Conservation (phyloP, 202 grass and related monocot species). For the Hordeum pubiflorum region DNA sequence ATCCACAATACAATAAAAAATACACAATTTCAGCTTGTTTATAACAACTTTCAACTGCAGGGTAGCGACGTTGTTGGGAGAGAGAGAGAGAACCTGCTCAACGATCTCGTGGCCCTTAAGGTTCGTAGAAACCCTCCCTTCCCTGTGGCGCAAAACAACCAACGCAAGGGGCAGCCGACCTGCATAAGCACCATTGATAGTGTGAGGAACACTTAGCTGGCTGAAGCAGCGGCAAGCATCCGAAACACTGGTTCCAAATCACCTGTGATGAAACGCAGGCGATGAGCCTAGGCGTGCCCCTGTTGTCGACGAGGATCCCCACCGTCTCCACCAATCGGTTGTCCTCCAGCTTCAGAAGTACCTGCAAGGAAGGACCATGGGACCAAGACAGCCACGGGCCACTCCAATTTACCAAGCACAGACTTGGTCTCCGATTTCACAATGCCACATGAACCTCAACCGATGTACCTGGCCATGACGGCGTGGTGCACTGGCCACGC, state of each 20-base stretch:
- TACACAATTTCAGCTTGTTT: neutral
- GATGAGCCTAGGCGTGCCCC: constrained; percentile 60
- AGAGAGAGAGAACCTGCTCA: constrained; percentile 46
- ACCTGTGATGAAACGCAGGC: constrained; percentile 94
- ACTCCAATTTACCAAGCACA: neutral
- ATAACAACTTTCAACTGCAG: neutral
- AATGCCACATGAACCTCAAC: neutral
- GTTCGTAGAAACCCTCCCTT: constrained; percentile 94
- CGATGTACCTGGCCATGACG: constrained; percentile 45
- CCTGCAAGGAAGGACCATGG: constrained; percentile 35
- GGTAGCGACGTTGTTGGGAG: neutral
- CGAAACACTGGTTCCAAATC: neutral
- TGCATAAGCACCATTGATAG: constrained; percentile 16
- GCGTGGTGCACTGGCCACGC: constrained; percentile 66
- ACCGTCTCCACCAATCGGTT: constrained; percentile 87
- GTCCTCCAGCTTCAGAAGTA: constrained; percentile 91
- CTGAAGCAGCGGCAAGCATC: neutral
- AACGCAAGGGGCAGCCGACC: constrained; percentile 88
- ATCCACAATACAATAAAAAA: neutral
- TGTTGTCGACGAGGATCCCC: constrained; percentile 69
- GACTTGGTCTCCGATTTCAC: neutral
- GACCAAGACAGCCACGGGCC: neutral
- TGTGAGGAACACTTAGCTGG: neutral
- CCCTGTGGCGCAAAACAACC: constrained; percentile 86
- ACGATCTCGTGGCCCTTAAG: constrained; percentile 72